phyloP scores from a whole-genome alignment of 441 rosid species.

The Populus hybrid region DNA sequence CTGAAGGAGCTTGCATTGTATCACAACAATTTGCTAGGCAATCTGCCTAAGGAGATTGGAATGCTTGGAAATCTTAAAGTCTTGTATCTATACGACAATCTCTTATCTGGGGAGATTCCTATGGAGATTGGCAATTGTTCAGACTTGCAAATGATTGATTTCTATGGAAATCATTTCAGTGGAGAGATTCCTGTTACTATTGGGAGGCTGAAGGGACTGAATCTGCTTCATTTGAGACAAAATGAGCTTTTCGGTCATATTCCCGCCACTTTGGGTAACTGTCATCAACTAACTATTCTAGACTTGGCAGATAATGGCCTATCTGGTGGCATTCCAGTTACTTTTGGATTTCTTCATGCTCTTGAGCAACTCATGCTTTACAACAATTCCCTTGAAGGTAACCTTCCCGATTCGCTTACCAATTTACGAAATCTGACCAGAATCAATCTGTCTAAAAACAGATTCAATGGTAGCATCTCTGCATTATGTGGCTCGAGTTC shows the following conservation, averaged over 20 bases:
- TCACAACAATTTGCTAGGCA: slow-evolving; percentile 66
- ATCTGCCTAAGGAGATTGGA: slow-evolving; percentile 63
- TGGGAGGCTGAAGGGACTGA: slow-evolving; percentile 53
- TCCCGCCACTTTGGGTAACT: slow-evolving; percentile 68
- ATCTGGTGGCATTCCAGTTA: slow-evolving; percentile 56
- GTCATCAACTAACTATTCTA: slow-evolving; percentile 57
- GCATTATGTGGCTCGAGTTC: slow-evolving; percentile 56
- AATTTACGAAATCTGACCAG: slow-evolving; percentile 68
- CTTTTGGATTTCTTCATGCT: slow-evolving; percentile 45
- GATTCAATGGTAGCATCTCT: slow-evolving; percentile 59
- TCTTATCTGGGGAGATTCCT: slow-evolving; percentile 62
- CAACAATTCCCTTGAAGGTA: slow-evolving; percentile 79
- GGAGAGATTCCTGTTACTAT: slow-evolving; percentile 63
- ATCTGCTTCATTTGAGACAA: slow-evolving; percentile 69
- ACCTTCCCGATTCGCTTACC: slow-evolving; percentile 51
- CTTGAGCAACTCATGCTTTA: slow-evolving; percentile 78
- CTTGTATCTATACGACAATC: slow-evolving; percentile 70
- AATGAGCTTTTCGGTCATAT: slow-evolving; percentile 60
- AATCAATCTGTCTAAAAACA: slow-evolving; percentile 65
- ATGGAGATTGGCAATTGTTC: slow-evolving; percentile 82
- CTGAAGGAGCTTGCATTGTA: slow-evolving; percentile 60
- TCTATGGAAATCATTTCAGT: slow-evolving; percentile 66
- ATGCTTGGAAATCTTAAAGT: slow-evolving; percentile 50
- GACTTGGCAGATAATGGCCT: slow-evolving; percentile 81
- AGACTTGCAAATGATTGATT: slow-evolving; percentile 61